phyloP scores from a whole-genome alignment of 1,284 basidiomycete species.

The Cryptococcus sp. region DNA sequence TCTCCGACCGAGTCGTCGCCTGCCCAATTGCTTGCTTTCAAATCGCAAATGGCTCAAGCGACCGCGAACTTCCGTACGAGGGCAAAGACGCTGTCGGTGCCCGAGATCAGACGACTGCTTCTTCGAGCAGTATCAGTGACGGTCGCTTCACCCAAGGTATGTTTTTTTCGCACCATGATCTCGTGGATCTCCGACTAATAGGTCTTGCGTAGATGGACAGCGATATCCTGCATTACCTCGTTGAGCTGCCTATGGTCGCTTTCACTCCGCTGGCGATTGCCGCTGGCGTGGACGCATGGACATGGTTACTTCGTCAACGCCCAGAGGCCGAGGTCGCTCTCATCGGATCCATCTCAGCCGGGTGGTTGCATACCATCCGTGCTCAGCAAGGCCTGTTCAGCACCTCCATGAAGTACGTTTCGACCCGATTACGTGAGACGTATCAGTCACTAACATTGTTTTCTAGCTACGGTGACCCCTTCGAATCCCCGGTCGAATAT shows the following conservation, averaged over 20 bases:
- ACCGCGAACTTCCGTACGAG: conserved; percentile 70
- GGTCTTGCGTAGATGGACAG: conserved; percentile 67
- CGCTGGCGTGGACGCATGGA: conserved; percentile 92
- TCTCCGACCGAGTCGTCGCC: conserved; percentile 63
- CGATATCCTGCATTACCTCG: conserved; percentile 83
- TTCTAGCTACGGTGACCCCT: conserved; percentile 78
- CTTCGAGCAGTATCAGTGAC: conserved; percentile 84
- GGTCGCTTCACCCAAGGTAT: conserved; percentile 69
- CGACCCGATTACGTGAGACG: conserved; percentile 2
- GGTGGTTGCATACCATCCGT: conserved; percentile 82
- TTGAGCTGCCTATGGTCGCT: conserved; percentile 83
- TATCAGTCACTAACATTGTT: conserved; percentile 4
- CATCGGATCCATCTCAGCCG: conserved; percentile 81
- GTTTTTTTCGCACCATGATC: conserved; percentile 8
- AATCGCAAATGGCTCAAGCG: conserved; percentile 68
- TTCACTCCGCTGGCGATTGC: conserved; percentile 84
- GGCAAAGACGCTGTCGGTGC: conserved; percentile 68
- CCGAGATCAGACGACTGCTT: conserved; percentile 80
- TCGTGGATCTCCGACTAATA: background rate
- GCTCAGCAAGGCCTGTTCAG: conserved; percentile 82
- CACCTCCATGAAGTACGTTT: conserved; percentile 69
- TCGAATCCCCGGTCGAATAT: conserved; percentile 82
- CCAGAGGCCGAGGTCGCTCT: conserved; percentile 73
- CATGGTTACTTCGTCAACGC: conserved; percentile 89
- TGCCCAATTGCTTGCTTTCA: conserved; percentile 66